Base-by-base conservation (phyloP, 2,329 filamentous ascomycete species). In the Xylariaceae sp. region DNA sequence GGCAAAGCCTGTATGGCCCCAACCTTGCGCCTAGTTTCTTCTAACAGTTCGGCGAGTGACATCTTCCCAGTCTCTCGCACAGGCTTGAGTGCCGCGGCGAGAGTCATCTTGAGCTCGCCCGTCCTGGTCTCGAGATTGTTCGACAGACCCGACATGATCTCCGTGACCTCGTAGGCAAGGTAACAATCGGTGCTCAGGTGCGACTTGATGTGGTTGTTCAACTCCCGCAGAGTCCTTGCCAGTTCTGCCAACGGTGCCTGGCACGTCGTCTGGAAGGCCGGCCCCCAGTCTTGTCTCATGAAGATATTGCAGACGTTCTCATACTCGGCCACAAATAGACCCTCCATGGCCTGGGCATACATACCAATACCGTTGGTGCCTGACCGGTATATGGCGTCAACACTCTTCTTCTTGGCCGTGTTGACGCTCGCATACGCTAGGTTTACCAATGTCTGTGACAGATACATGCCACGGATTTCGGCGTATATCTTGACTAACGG, bases 141-240 rank as follows among this genome's bases (percentile, higher is more conserved):
- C 2, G 88, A 88, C 33, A 95, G 72, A 9, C 75, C 76, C 1
- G 87, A 85, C 32, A 97, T 79, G 44, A 96, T 86, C 54, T 95
- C 90, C 21, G 94, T 86, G 21, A 97, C 86, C 59, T 98, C 92
- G 60, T 94, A 98, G 6, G 88, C 88, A 34, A 98, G 74, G 60
- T 87, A 97, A 63, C 90, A 97, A 61, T 98, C 92, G 0, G 88
- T 95, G 50, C 81, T 77, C 27, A 96, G 68, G 56, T 96, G 89
- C 28, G 76, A 69, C 58, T 89, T 88, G 62, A 97, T 88, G 56
- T 96, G 89, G 34, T 78, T 74, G 60, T 97, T 96, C 21, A 98
- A 72, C 55, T 97, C 90, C 18, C 85, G 79, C 38, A 97, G 64
- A 0, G 92, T 96, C 51, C 87, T 81, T 5, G 84, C 81, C 51